Evolutionary conservation across 2,329 filamentous ascomycete species (phyloP).

Genomic region (Arthrobotrys sinensis): DNA sequence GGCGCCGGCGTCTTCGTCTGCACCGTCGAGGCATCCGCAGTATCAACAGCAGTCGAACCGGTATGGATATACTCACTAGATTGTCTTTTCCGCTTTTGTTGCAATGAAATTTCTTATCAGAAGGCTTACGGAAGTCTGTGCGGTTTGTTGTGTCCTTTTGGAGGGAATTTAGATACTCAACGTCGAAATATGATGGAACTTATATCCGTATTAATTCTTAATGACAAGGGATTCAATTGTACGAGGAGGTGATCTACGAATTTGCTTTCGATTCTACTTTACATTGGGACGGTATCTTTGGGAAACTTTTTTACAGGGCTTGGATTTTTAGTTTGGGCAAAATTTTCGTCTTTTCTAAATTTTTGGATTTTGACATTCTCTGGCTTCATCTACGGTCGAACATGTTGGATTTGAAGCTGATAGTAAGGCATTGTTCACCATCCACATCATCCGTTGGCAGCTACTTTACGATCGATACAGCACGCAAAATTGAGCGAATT

Average conservation of each 20-base stretch:
- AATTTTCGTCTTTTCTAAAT: background rate
- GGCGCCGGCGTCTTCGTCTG: constrained; percentile 29
- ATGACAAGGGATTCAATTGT: constrained; percentile 27
- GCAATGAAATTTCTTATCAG: constrained; percentile 24
- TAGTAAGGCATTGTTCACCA: background rate
- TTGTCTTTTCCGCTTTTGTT: constrained; percentile 18
- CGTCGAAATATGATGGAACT: constrained; percentile 40
- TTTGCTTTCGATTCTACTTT: constrained; percentile 21
- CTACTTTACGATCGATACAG: background rate
- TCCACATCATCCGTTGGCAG: background rate
- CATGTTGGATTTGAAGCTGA: constrained; percentile 9
- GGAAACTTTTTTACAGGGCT: background rate
- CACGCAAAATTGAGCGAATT: constrained; percentile 24
- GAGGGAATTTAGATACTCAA: constrained; percentile 42
- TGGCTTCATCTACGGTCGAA: constrained; percentile 10
- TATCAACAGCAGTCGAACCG: constrained; percentile 40
- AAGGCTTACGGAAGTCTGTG: constrained; percentile 44
- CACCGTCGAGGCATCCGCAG: constrained; percentile 30
- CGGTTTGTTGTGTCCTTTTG: constrained; percentile 28
- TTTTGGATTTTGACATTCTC: constrained; percentile 1
- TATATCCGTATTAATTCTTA: constrained; percentile 58
- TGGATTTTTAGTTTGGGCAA: constrained; percentile 16
- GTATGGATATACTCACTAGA: constrained; percentile 46
- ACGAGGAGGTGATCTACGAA: constrained; percentile 1
- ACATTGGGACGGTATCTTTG: constrained; percentile 16